Base-by-base conservation (phyloP, 2,329 filamentous ascomycete species). In the Fusarium setosum region DNA sequence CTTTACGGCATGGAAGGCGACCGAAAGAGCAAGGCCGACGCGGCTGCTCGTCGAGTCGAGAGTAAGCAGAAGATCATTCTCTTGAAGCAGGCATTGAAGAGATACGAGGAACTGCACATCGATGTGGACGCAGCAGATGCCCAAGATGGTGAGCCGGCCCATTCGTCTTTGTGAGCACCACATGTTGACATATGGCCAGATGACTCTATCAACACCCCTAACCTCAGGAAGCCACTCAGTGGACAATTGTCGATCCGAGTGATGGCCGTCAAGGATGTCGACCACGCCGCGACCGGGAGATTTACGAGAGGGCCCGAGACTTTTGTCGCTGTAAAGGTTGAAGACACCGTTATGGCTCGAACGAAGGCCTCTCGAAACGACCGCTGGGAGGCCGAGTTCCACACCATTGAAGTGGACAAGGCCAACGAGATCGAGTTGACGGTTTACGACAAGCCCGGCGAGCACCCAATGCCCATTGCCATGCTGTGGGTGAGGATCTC, bases 1-100 rank as follows among this genome's bases (percentile, higher is more conserved):
- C 84, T 99, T 32, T 99, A 99, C 76, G 90, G 96, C 76, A 96
- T 98, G 86, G 96, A 98, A 78, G 95, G 96, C 26, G 96, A 99
- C 76, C 90, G 94, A 71, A 97, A 97, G 84, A 98, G 95, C 81
- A 93, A 92, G 77, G 90, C 92, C 58, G 96, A 99, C 78, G 96
- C 96, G 38, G 94, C 97, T 72, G 92, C 91, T 48, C 89, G 93
- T 74, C 88, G 92, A 58, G 91, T 97, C 62, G 96, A 99, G 81
- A 98, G 95, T 81, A 97, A 94, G 77, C 95, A 98, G 79, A 99
- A 99, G 82, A 97, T 99, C 47, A 90, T 97, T 72, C 86, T 99
- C 65, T 83, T 99, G 68, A 97, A 96, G 81, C 94, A 98, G 81
- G 94, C 96, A 47, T 84, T 99, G 75, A 97, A 97, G 81, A 87